Conservation (phyloP, 345 rosid genomes). For the Rhodamnia rubescens region DNA sequence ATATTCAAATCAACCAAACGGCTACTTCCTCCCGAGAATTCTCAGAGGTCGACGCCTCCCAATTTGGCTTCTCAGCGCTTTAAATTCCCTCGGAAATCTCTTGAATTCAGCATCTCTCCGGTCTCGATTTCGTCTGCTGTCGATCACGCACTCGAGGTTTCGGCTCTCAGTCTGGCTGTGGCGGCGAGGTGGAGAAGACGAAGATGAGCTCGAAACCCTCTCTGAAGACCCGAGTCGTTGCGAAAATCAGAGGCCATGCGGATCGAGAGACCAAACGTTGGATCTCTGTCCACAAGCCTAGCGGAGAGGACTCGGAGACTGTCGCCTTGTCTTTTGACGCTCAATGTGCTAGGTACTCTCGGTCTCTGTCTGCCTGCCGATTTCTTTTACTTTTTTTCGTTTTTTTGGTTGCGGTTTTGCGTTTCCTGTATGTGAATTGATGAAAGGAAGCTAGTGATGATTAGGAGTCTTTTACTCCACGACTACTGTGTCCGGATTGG, state of each 20-base stretch:
- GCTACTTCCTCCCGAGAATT: neutral
- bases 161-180: neutral
- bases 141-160: neutral
- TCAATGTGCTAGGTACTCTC: slow-evolving; percentile 25
- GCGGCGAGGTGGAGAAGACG: neutral
- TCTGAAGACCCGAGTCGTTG: slow-evolving; percentile 40
- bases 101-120: neutral
- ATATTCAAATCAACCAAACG: slow-evolving; percentile 3
- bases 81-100: neutral
- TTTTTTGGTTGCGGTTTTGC: neutral
- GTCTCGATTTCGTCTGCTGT: neutral
- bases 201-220: neutral
- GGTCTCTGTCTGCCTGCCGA: neutral
- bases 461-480: neutral
- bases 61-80: neutral
- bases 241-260: slow-evolving; percentile 35
- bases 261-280: slow-evolving; percentile 16
- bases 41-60: neutral
- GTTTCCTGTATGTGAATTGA: neutral
- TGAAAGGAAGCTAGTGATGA: neutral
- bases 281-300: slow-evolving; percentile 29
- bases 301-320: slow-evolving; percentile 24
- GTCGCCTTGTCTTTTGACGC: slow-evolving; percentile 42
- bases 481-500: neutral
- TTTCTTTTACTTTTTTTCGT: neutral